Evolutionary conservation across 805 yeast species (phyloP).

Genomic region (Scheffersomyces amazonensis): DNA sequence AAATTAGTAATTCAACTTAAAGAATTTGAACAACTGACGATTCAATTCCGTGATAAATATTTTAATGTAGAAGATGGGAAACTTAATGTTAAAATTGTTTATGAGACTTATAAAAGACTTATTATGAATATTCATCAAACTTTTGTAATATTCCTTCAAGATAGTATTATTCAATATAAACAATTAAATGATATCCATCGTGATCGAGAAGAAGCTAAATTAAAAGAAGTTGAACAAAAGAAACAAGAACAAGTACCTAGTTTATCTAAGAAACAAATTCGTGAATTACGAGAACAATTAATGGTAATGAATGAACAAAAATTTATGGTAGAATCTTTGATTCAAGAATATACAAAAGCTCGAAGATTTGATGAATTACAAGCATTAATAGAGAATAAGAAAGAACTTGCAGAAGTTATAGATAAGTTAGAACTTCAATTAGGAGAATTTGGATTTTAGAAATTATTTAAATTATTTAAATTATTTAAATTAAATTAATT

Average conservation of each 20-base stretch:
- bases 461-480: no score
- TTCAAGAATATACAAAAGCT: constrained; percentile 57
- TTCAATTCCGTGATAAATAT: constrained; percentile 19
- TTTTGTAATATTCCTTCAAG: constrained; percentile 61
- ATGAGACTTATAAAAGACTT: constrained; percentile 23
- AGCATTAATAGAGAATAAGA: constrained; percentile 54
- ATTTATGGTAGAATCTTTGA: constrained; percentile 65
- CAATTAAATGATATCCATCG: constrained; percentile 49
- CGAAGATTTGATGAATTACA: constrained; percentile 76
- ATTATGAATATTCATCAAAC: constrained; percentile 55
- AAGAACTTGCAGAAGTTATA: constrained; percentile 54
- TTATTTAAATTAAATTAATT: no score
- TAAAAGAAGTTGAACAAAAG: constrained; percentile 1
- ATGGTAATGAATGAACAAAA: constrained; percentile 87
- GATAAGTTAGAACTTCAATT: constrained; percentile 43
- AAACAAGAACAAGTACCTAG: constrained; percentile 13
- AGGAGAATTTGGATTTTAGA: constrained; percentile 52
- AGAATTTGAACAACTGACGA: constrained; percentile 27
- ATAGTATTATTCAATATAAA: constrained; percentile 62
- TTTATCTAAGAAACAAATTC: constrained; percentile 50
- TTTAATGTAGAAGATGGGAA: constrained; percentile 9
- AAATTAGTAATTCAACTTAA: constrained; percentile 22
- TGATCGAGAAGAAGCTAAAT: constrained; percentile 20
- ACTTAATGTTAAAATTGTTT: constrained; percentile 10
- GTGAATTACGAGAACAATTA: constrained; percentile 64